Evolutionary conservation across 73 alveolate genomes (phyloP), one percentile per base, ranked within the genome.

Genomic region (Loxodes magnus): DNA sequence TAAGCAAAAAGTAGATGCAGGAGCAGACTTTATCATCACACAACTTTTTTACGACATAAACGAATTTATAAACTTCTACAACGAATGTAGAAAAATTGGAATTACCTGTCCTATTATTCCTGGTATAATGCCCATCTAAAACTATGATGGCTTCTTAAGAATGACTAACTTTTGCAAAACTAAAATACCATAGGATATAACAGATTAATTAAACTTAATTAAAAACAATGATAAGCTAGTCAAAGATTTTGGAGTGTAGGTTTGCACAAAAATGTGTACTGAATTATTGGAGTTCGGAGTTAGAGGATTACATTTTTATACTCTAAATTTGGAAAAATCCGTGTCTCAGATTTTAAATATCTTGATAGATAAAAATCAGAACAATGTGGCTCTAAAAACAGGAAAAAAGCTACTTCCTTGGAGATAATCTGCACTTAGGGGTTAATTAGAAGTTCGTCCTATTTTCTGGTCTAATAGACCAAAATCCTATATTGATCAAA

Each of bases 31-130:
- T 49, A 50, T 78, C 36, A 71, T 83, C 46, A 83, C 95, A 22
- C 82, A 83, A 60, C 54, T 83, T 44, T 83, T 83, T 75, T 76
- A 70, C 61, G 95, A 83, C 50, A 65, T 71, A 29, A 60, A 77
- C 44, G 76, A 53, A 14, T 83, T 53, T 69, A 4, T 78, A 37
- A 69, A 71, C 14, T 83, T 59, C 64, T 74, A 53, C 23, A 21
- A 72, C 25, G 75, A 68, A 35, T 70, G 84, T 51, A 64, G 79
- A 27, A 51, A 58, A 43, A 51, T 42, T 12, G 95, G 83, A 42
- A 78, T 83, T 46, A 52, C 25, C 28, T 66, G 71, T 37, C 82
- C 84, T 12, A 72, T 83, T 28, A 69, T 83, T 16, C 95, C 95
- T 1, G 95, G 95, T 15, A 71, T 83, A 49, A 64, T 83, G 82